Conservation (phyloP, 2,329 filamentous ascomycete species). For the Emydomyces testavorans region DNA sequence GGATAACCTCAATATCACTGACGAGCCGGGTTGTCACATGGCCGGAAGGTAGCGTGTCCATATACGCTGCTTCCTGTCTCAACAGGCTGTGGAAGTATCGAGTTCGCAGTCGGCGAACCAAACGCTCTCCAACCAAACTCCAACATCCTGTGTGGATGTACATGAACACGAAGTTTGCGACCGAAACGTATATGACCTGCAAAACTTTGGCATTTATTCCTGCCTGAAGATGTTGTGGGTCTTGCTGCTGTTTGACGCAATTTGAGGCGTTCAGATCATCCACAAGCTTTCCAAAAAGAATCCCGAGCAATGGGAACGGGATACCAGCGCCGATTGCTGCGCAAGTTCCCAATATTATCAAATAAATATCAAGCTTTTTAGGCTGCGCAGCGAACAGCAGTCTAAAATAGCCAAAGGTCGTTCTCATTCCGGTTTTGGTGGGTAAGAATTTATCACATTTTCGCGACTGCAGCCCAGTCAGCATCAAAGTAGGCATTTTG, state of each 20-base stretch:
- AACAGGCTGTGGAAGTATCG: constrained; percentile 49
- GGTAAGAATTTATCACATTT: not conserved
- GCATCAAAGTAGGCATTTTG: not conserved
- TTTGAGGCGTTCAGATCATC: constrained; percentile 27
- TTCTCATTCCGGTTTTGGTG: not conserved
- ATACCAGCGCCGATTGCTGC: constrained; percentile 29
- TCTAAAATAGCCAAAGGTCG: constrained; percentile 11
- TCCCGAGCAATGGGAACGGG: constrained; percentile 31
- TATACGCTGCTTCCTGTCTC: constrained; percentile 51
- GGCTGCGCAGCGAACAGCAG: constrained; percentile 13
- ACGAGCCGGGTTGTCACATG: constrained; percentile 54
- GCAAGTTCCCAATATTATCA: constrained; percentile 23
- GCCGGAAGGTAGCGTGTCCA: constrained; percentile 51
- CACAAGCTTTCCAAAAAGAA: constrained; percentile 33
- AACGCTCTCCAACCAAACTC: constrained; percentile 52
- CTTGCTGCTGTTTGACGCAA: not conserved
- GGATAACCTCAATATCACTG: constrained; percentile 54
- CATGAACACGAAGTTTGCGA: constrained; percentile 52
- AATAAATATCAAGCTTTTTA: constrained; percentile 18
- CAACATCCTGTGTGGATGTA: constrained; percentile 55
- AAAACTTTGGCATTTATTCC: constrained; percentile 49
- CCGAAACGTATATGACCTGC: constrained; percentile 51
- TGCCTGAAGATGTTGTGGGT: constrained; percentile 21
- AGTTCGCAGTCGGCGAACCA: constrained; percentile 52
- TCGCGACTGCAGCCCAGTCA: not conserved